Evolutionary conservation across 305 asterid genomes (phyloP).

Genomic region (Solanum aculeatissimum): DNA sequence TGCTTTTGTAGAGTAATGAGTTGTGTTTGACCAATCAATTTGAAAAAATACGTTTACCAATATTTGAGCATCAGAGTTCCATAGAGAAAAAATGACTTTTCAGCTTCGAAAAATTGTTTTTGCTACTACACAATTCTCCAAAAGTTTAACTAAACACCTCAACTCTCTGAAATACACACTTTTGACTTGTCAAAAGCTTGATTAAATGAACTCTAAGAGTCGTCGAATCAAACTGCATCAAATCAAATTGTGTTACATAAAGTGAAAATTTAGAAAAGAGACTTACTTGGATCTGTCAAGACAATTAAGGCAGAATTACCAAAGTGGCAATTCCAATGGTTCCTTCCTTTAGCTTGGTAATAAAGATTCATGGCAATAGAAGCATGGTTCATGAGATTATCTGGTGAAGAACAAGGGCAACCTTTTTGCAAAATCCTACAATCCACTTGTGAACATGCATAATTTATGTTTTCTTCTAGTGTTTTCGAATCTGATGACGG

Average conservation of each 20-base stretch:
- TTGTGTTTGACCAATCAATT: background rate
- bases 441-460: constrained; percentile 33
- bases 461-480: constrained; percentile 16
- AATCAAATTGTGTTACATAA: background rate
- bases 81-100: background rate
- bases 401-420: constrained; percentile 28
- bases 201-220: background rate
- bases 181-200: background rate
- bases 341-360: constrained; percentile 31
- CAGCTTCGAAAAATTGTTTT: background rate
- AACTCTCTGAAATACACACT: background rate
- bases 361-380: constrained; percentile 64
- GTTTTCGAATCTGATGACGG: constrained; percentile 27
- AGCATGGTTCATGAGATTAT: constrained; percentile 33
- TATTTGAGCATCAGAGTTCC: background rate
- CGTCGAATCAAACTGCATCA: background rate
- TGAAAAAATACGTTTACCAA: background rate
- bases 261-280: background rate
- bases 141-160: background rate
- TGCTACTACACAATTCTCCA: background rate
- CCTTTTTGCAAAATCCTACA: constrained; percentile 27
- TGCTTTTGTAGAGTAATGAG: background rate
- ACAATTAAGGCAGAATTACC: constrained; percentile 31
- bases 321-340: constrained; percentile 39
- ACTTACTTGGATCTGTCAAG: constrained; percentile 43